phyloP scores from a whole-genome alignment of 805 yeast genomes.

The Komagataella kurtzmanii region DNA sequence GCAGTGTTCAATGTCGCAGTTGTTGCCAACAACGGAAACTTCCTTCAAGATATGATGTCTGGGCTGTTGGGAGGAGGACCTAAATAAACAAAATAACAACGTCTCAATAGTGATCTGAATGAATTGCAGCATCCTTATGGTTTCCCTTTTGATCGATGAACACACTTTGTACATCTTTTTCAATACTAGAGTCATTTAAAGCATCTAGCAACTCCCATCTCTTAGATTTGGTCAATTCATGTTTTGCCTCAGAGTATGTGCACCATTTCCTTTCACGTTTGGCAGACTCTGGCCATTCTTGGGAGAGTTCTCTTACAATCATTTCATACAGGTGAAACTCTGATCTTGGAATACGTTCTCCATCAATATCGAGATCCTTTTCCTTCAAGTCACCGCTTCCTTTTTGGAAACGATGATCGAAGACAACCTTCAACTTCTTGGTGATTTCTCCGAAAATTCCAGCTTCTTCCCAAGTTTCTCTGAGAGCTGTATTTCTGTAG shows the following conservation, averaged over 20 bases:
- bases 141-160: constrained; percentile 13
- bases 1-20: constrained; percentile 15
- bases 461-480: constrained; percentile 98
- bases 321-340: constrained; percentile 85
- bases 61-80: constrained; percentile 35
- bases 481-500: constrained; percentile 38
- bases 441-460: constrained; percentile 65
- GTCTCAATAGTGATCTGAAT: constrained; percentile 14
- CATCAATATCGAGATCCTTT: constrained; percentile 12
- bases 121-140: constrained; percentile 11
- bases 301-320: constrained; percentile 39
- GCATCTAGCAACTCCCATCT: constrained; percentile 61
- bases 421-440: constrained; percentile 46
- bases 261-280: constrained; percentile 67
- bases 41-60: constrained; percentile 67
- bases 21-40: constrained; percentile 37
- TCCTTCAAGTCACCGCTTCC: constrained; percentile 5
- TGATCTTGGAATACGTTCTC: constrained; percentile 41
- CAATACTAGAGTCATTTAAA: constrained; percentile 39
- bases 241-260: constrained; percentile 50
- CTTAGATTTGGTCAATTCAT: constrained; percentile 38
- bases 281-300: constrained; percentile 63
- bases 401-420: constrained; percentile 29
- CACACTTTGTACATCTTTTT: constrained; percentile 18
- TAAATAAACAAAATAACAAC: constrained; percentile 1